Base-by-base conservation (phyloP, 169 alveolate species). In the Plasmodium coatneyi region DNA sequence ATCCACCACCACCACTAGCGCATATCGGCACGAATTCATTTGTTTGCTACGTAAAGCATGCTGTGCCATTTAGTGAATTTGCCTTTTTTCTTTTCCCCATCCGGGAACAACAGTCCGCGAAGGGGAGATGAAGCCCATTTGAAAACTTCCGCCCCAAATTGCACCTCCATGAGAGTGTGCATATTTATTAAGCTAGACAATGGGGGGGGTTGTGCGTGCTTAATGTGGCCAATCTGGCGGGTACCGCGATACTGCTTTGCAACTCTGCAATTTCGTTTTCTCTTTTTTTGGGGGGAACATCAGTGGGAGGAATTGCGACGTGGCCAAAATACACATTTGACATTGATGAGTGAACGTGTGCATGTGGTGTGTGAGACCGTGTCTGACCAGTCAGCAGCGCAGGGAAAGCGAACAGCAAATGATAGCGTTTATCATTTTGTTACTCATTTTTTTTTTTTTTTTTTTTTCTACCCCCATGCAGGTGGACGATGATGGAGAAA, bases 401-500 rank as follows among this genome's bases (percentile, higher is more conserved):
- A 49, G 5, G 19, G 60, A 16, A 49, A 14, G 22, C 22, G 22
- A 49, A 14, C 22, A 49, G 22, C 19, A 49, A 49, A 49, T 49
- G 60, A 16, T 49, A 49, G 14, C 7, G 19, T 9, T 1, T 16
- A 49, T 49, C 6, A 49, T 49, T 49, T 16, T 49, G 22, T 49
- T 49, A 49, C 60, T 49, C 60, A 14, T 49, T 49, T 49, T 49
- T 49, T 76, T 84, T 71, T 71, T 22, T 19, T n/a, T 83, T 71
- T 71, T 84, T 43, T 71, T 9, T 43, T 71, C 28, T 71, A 1
- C 52, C 54, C 41, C 76, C 5, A 16, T 3, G 16, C 46, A 91
- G 95, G 86, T 71, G 46, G 87, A 80, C 49, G 95, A 91, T 74
- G 49, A 80, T 80, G 78, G 83, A n/a, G 95, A 91, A 34, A 80